phyloP scores from a whole-genome alignment of 805 yeast genomes.

The Lipomyces sp. region DNA sequence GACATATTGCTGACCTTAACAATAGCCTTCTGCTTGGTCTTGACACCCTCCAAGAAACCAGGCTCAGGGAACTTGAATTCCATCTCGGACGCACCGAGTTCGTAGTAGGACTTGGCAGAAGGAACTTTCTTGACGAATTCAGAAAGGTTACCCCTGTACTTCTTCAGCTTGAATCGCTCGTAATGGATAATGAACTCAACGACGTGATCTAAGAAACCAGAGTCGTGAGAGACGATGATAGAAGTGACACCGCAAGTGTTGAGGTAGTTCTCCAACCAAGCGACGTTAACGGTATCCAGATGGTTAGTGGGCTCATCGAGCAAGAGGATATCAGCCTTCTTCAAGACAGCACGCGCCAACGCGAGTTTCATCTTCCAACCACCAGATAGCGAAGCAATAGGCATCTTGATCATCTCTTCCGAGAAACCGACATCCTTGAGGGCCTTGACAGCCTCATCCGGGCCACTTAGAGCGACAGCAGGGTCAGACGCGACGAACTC shows the following conservation, averaged over 20 bases:
- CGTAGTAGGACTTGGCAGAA: constrained; percentile 98
- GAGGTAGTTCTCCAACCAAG: constrained; percentile 99
- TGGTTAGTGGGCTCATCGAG: constrained; percentile 99
- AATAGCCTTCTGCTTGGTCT: constrained; percentile 99
- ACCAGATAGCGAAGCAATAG: constrained; percentile 97
- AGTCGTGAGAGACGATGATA: constrained; percentile 98
- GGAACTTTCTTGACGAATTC: constrained; percentile 99
- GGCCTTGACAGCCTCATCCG: constrained; percentile 74
- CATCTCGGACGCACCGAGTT: constrained; percentile 96
- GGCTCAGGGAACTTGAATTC: constrained; percentile 99
- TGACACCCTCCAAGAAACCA: constrained; percentile 99
- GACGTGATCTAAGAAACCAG: constrained; percentile 98
- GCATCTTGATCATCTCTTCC: constrained; percentile 90
- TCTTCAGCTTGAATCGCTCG: constrained; percentile 99
- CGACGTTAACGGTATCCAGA: constrained; percentile 99
- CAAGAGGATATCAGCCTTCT: constrained; percentile 96
- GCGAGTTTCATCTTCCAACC: constrained; percentile 99
- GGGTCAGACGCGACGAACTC: constrained; percentile 91
- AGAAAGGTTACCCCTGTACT: constrained; percentile 99
- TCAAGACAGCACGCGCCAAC: constrained; percentile 97
- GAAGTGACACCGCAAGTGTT: constrained; percentile 98
- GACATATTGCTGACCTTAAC: constrained; percentile 96
- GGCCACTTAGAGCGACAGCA: constrained; percentile 64
- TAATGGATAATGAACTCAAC: constrained; percentile 98
- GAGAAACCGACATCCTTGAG: constrained; percentile 91